phyloP scores from a whole-genome alignment of 371 early-diverging fungal genomes.

The Zopfochytrium polystomum region DNA sequence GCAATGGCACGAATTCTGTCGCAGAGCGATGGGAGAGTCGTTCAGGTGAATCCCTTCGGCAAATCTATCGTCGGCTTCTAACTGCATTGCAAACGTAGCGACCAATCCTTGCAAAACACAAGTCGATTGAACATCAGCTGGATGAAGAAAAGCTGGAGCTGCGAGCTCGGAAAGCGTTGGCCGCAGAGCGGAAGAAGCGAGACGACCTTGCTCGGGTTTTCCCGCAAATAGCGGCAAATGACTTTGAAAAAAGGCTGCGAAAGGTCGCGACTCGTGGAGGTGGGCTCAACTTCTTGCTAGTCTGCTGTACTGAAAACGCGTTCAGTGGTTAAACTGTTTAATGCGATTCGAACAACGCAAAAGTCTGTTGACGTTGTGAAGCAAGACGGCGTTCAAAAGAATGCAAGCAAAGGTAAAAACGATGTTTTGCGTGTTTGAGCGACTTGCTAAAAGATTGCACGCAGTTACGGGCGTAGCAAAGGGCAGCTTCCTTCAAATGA shows the following conservation, averaged over 20 bases:
- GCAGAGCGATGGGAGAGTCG: slow-evolving; percentile 5
- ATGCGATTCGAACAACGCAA: slow-evolving; percentile 71
- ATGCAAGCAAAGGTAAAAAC: slow-evolving; percentile 15
- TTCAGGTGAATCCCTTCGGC: slow-evolving; percentile 2
- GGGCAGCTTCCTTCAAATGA: slow-evolving; percentile 32
- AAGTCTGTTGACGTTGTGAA: slow-evolving; percentile 56
- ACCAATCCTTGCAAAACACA: slow-evolving; percentile 73
- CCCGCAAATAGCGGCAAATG: slow-evolving; percentile 57
- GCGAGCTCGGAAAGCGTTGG: slow-evolving; percentile 65
- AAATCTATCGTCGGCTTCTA: neutral
- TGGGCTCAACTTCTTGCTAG: slow-evolving; percentile 29
- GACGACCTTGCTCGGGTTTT: slow-evolving; percentile 64
- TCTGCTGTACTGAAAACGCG: neutral
- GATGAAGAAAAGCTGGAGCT: slow-evolving; percentile 77
- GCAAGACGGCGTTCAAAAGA: slow-evolving; percentile 50
- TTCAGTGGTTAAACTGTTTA: slow-evolving; percentile 76
- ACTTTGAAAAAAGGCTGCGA: slow-evolving; percentile 74
- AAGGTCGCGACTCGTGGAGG: slow-evolving; percentile 84
- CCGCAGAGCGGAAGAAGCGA: slow-evolving; percentile 62
- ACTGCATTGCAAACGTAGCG: slow-evolving; percentile 22
- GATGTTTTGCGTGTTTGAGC: neutral
- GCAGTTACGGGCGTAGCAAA: slow-evolving; percentile 28
- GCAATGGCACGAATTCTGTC: slow-evolving; percentile 69
- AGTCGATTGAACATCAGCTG: slow-evolving; percentile 64
- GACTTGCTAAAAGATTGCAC: neutral